A percentile compares a stretch with the other conserved stretches of the same genome.
These are phyloP conservation scores for Jimgerdemannia flammicorona DNA, from an alignment of 192 early-diverging fungal genomes.

Conservation along the genomic window DNA sequence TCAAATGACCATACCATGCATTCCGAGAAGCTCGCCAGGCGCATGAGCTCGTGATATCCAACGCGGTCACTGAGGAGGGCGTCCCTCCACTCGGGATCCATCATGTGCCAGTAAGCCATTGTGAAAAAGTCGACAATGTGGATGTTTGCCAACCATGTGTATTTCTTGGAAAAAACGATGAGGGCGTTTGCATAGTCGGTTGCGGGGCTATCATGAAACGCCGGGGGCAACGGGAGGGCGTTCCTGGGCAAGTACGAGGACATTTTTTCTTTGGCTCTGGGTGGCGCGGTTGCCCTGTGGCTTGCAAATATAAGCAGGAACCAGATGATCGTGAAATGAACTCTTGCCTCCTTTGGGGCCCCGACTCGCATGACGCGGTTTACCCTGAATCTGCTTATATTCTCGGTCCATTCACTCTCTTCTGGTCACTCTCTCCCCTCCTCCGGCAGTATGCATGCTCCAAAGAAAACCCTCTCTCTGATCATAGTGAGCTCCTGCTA, in stretches of 20 bases:
- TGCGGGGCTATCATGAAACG: background rate
- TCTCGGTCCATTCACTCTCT: no score
- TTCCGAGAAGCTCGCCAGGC: slow-evolving; percentile 9
- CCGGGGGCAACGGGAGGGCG: background rate
- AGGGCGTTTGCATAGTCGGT: slow-evolving; percentile 12
- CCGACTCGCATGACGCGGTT: no score
- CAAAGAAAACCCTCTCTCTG: no score
- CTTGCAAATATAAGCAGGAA: no score
- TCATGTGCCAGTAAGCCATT: slow-evolving; percentile 39
- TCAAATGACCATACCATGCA: slow-evolving; percentile 19
- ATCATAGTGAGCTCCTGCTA: no score
- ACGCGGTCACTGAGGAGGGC: slow-evolving; percentile 24
- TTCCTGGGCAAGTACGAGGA: background rate
- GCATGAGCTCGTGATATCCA: slow-evolving; percentile 4
- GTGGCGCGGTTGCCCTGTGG: no score
- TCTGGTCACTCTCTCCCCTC: no score
- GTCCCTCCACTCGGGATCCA: slow-evolving; percentile 39
- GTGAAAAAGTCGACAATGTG: slow-evolving; percentile 49
- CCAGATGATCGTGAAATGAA: no score
- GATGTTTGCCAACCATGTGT: slow-evolving; percentile 9
- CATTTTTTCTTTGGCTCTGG: no score
- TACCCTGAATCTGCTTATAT: no score
- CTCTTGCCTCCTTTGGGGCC: no score
- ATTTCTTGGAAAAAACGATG: slow-evolving; percentile 13
- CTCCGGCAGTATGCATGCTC: no score